A percentile compares a stretch with the other conserved stretches of the same genome.
Conservation (phyloP, 306 rosid species). For the Astragalus membranaceus region DNA sequence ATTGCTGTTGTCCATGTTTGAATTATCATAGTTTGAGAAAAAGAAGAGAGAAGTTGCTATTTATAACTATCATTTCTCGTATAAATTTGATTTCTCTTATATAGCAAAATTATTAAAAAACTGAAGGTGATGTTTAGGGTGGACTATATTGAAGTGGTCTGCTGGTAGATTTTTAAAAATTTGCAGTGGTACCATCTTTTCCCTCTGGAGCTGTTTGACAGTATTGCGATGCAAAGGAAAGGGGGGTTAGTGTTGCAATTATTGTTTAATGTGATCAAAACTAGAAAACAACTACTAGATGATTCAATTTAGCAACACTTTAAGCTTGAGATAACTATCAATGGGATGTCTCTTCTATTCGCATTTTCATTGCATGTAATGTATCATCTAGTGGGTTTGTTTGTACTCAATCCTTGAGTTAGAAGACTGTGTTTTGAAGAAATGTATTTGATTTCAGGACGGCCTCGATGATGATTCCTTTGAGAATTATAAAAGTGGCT, state of each 20-base stretch:
- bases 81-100: neutral
- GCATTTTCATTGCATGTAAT: neutral
- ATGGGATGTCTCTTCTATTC: neutral
- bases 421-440: neutral
- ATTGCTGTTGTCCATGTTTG: no score
- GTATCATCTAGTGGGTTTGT: neutral
- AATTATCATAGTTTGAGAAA: no score
- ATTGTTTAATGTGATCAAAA: neutral
- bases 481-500: slow-evolving; percentile 71
- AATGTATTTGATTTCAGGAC: slow-evolving; percentile 46
- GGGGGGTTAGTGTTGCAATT: no score
- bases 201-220: no score
- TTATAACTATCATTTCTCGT: neutral
- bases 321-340: neutral
- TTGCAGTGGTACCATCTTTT: no score
- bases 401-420: slow-evolving; percentile 5
- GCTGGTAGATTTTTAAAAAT: no score
- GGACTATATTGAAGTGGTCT: no score
- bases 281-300: neutral
- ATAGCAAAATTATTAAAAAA: no score
- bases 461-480: slow-evolving; percentile 70
- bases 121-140: no score
- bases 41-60: neutral
- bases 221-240: no score
- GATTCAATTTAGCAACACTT: neutral